Percentiles rank a stretch among this genome's conserved stretches.
Evolutionary conservation across 345 rosid genomes (phyloP).

Genomic region (Barbarea vulgaris): DNA sequence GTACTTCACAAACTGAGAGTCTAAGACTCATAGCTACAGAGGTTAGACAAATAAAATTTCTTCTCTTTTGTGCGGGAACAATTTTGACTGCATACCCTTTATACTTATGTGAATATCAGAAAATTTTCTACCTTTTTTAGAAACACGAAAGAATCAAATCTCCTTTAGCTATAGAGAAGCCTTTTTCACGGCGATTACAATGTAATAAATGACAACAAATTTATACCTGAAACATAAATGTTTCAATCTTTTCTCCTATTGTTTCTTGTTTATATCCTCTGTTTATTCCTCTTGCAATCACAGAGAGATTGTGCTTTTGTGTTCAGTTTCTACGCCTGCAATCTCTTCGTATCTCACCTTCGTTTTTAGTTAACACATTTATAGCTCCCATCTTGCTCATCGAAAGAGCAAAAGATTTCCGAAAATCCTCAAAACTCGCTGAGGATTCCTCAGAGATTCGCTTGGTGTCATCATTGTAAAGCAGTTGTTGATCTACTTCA

Average conservation of each 20-base stretch:
- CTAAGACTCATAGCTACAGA: slow-evolving; percentile 41
- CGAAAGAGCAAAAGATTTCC: slow-evolving; percentile 64
- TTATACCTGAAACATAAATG: slow-evolving; percentile 40
- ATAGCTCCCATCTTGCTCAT: slow-evolving; percentile 72
- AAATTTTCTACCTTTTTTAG: slow-evolving; percentile 1
- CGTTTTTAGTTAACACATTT: slow-evolving; percentile 55
- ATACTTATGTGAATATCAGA: slow-evolving; percentile 37
- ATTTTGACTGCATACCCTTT: slow-evolving; percentile 34
- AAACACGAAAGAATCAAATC: slow-evolving; percentile 22
- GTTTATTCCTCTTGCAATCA: slow-evolving; percentile 20
- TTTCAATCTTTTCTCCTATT: slow-evolving; percentile 20
- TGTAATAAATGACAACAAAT: slow-evolving; percentile 38
- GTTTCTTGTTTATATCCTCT: slow-evolving; percentile 16
- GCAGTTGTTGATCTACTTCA: slow-evolving; percentile 73
- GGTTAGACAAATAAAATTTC: slow-evolving; percentile 51
- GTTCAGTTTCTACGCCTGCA: slow-evolving; percentile 51
- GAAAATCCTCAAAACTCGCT: slow-evolving; percentile 56
- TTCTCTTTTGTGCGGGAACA: slow-evolving; percentile 31
- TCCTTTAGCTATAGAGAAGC: slow-evolving; percentile 29
- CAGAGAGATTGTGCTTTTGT: neutral
- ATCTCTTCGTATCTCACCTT: slow-evolving; percentile 61
- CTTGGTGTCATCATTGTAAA: slow-evolving; percentile 46
- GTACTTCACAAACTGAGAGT: slow-evolving; percentile 33
- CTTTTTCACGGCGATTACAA: slow-evolving; percentile 25
- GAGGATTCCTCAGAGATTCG: slow-evolving; percentile 57